Evolutionary conservation across 495 filamentous ascomycete species (phyloP).

Genomic region (Xylaria telfairii): DNA sequence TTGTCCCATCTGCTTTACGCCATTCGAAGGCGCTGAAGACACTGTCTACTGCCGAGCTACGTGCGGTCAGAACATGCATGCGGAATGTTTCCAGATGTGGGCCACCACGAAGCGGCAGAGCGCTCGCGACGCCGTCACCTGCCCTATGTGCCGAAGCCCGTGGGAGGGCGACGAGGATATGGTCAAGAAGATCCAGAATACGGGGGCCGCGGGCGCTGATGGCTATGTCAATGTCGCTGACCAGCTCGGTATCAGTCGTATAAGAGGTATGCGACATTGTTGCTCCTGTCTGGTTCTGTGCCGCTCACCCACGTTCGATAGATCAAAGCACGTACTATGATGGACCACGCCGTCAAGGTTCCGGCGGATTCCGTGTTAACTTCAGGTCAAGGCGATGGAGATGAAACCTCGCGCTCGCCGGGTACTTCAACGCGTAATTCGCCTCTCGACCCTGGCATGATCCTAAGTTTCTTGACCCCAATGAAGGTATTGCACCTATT

Average conservation of each 20-base stretch:
- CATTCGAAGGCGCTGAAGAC: conserved; percentile 63
- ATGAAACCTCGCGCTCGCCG: neutral
- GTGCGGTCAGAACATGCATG: conserved; percentile 83
- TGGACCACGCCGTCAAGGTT: neutral
- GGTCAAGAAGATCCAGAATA: conserved; percentile 51
- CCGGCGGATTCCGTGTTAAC: neutral
- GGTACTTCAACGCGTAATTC: neutral
- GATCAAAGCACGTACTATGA: conserved; percentile 21
- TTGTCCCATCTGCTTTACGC: conserved; percentile 80
- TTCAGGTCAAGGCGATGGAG: neutral
- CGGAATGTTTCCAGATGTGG: conserved; percentile 75
- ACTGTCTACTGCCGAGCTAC: conserved; percentile 74
- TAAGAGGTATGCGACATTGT: conserved; percentile 49
- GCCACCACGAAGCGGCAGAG: conserved; percentile 57
- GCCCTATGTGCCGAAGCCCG: conserved; percentile 64
- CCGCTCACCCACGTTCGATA: neutral
- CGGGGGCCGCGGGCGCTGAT: conserved; percentile 51
- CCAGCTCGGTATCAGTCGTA: conserved; percentile 64
- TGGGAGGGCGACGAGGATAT: conserved; percentile 64
- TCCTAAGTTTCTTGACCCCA: neutral
- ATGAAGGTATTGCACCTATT: neutral
- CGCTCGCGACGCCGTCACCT: conserved; percentile 57
- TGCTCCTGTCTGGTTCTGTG: neutral
- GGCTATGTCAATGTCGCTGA: conserved; percentile 72
- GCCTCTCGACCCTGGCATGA: neutral